Evolutionary conservation across 176 grass and related monocot genomes (phyloP).

Genomic region (Alloteropsis semialata): DNA sequence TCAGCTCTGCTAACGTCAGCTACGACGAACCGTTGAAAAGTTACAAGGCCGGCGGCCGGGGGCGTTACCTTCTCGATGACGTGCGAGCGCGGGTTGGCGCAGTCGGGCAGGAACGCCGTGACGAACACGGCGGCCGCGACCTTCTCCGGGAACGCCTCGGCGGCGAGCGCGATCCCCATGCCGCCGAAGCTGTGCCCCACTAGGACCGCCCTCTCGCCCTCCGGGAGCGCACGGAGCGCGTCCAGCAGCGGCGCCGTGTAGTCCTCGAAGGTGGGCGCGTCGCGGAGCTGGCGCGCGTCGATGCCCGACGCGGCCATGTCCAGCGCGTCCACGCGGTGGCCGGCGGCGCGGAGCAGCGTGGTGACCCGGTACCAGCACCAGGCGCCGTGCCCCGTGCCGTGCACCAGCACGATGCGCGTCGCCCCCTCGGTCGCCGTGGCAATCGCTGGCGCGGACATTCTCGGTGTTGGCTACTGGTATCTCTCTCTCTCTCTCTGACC

Average conservation of each 20-base stretch:
- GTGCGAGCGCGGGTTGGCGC: neutral
- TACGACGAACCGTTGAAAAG: too few species aligned
- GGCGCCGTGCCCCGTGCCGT: conserved; percentile 52
- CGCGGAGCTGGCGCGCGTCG: conserved; percentile 29
- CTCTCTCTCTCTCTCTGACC: too few species aligned
- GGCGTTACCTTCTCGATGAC: conserved; percentile 37
- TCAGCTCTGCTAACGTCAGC: neutral
- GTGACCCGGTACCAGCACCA: conserved; percentile 64
- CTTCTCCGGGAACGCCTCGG: conserved; percentile 55
- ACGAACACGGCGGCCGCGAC: conserved; percentile 57
- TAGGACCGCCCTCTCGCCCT: conserved; percentile 40
- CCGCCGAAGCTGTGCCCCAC: conserved; percentile 70
- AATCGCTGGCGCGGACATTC: neutral
- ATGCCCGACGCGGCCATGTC: conserved; percentile 53
- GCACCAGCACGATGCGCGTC: conserved; percentile 52
- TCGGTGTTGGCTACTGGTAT: too few species aligned
- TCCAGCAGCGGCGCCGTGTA: conserved; percentile 60
- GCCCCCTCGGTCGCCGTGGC: neutral
- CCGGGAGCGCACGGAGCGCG: conserved; percentile 21
- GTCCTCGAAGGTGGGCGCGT: conserved; percentile 50
- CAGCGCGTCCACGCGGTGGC: conserved; percentile 34
- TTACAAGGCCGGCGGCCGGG: too few species aligned
- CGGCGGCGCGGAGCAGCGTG: conserved; percentile 37
- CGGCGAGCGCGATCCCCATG: conserved; percentile 46
- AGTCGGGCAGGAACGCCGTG: conserved; percentile 59